Conservation (phyloP, 2,329 filamentous ascomycete species). For the Penicillium thymicola region DNA sequence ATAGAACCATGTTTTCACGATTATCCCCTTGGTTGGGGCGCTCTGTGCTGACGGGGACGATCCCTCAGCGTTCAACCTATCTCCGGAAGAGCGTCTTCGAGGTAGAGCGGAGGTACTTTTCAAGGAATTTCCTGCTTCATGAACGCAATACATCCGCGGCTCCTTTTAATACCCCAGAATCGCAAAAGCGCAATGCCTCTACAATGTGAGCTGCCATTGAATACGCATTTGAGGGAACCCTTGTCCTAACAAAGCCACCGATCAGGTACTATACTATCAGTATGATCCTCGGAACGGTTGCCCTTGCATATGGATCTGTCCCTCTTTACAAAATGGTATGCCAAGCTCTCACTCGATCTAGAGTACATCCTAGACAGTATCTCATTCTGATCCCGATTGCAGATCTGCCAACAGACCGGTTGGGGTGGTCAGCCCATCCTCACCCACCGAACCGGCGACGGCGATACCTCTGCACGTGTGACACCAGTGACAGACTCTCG, state of each 20-base stretch:
- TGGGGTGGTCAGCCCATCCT: conserved; percentile 93
- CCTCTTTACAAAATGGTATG: conserved; percentile 65
- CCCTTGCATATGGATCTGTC: conserved; percentile 63
- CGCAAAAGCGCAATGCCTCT: conserved; percentile 52
- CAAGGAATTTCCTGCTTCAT: conserved; percentile 28
- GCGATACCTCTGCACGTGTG: conserved; percentile 71
- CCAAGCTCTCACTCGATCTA: neutral
- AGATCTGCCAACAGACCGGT: conserved; percentile 56
- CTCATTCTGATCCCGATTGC: neutral
- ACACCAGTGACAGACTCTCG: conserved; percentile 75
- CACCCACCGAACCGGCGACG: conserved; percentile 64
- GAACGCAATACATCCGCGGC: conserved; percentile 28
- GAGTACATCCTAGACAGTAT: neutral
- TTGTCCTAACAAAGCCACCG: conserved; percentile 1
- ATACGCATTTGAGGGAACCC: neutral
- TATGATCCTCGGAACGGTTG: conserved; percentile 60
- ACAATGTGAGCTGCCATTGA: conserved; percentile 45
- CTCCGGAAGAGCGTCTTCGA: conserved; percentile 18
- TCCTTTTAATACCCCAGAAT: conserved; percentile 35
- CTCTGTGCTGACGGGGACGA: conserved; percentile 14
- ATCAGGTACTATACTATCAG: conserved; percentile 61
- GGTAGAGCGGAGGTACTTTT: conserved; percentile 32
- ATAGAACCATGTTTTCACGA: conserved; percentile 30
- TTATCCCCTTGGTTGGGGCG: conserved; percentile 26
- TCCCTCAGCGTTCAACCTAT: conserved; percentile 13